phyloP scores from a whole-genome alignment of 1,284 basidiomycete genomes.

The Leccinum pachyderme region DNA sequence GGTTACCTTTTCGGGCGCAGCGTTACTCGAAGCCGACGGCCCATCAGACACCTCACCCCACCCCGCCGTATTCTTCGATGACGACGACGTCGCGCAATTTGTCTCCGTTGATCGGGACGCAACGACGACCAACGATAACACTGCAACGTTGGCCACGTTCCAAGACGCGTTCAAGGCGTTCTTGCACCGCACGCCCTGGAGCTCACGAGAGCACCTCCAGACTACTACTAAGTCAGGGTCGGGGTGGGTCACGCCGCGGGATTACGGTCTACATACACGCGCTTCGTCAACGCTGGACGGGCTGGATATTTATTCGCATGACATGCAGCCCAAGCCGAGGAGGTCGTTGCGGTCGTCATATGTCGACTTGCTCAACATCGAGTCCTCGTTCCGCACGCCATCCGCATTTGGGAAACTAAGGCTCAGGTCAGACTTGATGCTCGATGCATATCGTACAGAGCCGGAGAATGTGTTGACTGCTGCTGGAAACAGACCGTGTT shows the following conservation, averaged over 20 bases:
- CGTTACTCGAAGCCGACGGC: constrained; percentile 40
- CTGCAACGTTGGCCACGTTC: constrained; percentile 23
- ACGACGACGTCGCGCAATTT: constrained; percentile 37
- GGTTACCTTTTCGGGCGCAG: constrained; percentile 52
- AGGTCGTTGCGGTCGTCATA: constrained; percentile 23
- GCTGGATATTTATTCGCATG: constrained; percentile 31
- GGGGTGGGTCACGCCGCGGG: constrained; percentile 3
- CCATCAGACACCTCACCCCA: constrained; percentile 22
- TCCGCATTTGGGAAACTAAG: constrained; percentile 16
- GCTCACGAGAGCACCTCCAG: constrained; percentile 19
- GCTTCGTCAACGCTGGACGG: constrained; percentile 40
- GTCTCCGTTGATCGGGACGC: constrained; percentile 36
- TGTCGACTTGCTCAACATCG: constrained; percentile 27
- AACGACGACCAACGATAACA: constrained; percentile 28
- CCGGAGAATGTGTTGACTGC: constrained; percentile 12
- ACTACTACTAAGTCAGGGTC: constrained; percentile 3
- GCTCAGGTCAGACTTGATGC: constrained; percentile 25
- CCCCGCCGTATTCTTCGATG: constrained; percentile 33
- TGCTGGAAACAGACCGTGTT: constrained; percentile 1
- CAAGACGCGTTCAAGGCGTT: constrained; percentile 34
- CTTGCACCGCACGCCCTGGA: constrained; percentile 22
- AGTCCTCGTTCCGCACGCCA: constrained; percentile 19
- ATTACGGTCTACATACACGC: constrained; percentile 15
- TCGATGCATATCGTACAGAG: constrained; percentile 12
- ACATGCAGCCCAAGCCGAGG: constrained; percentile 14